Evolutionary conservation across 1,139 yeast species (phyloP).

Genomic region (Yamadazyma epiphylla): DNA sequence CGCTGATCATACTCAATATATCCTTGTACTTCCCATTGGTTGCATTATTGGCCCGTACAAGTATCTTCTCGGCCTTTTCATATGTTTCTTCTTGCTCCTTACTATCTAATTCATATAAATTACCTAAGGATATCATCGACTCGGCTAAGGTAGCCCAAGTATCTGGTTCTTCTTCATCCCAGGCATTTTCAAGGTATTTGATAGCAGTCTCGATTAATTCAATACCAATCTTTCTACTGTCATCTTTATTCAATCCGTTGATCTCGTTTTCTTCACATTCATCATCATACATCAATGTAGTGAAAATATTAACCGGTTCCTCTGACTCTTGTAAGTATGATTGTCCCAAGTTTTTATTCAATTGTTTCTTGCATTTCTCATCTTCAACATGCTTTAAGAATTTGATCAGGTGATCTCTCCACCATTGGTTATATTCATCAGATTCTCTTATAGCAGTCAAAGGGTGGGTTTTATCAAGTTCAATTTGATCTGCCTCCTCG

Average conservation of each 20-base stretch:
- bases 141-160: conserved; percentile 84
- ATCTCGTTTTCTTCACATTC: conserved; percentile 32
- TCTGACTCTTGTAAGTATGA: conserved; percentile 63
- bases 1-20: conserved; percentile 16
- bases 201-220: conserved; percentile 54
- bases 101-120: conserved; percentile 61
- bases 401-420: conserved; percentile 49
- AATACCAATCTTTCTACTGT: conserved; percentile 50
- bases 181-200: conserved; percentile 51
- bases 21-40: conserved; percentile 71
- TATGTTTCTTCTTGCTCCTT: conserved; percentile 63
- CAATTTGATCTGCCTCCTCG: conserved; percentile 20
- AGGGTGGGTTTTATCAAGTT: conserved; percentile 51
- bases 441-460: conserved; percentile 33
- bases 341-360: conserved; percentile 55
- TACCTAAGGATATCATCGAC: conserved; percentile 75
- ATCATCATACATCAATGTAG: conserved; percentile 55
- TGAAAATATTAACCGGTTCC: conserved; percentile 51
- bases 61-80: conserved; percentile 58
- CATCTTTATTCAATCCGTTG: conserved; percentile 35
- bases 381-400: conserved; percentile 32
- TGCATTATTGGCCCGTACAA: conserved; percentile 67
- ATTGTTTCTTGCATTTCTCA: conserved; percentile 15
- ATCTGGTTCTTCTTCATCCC: conserved; percentile 72
- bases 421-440: conserved; percentile 49